These are phyloP conservation scores for Teunomyces panamensis DNA, from an alignment of 805 yeast genomes.

Conservation along the genomic window DNA sequence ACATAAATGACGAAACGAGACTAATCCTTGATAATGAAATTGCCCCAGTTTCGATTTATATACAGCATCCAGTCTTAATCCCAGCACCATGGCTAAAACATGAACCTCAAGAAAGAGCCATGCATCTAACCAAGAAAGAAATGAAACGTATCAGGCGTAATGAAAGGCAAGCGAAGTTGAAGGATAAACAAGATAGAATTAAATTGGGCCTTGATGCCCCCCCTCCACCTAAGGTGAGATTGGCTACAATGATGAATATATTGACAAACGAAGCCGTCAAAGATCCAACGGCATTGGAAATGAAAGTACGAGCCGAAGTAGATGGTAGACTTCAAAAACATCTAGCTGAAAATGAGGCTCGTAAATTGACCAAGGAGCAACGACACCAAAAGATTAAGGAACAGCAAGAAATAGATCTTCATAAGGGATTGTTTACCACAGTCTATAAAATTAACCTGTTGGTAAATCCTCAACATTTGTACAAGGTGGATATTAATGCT, in stretches of 20 bases:
- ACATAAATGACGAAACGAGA: constrained; percentile 24
- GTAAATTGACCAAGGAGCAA: constrained; percentile 62
- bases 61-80: constrained; percentile 79
- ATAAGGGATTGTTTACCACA: constrained; percentile 51
- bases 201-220: constrained; percentile 80
- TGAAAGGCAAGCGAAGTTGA: constrained; percentile 58
- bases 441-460: constrained; percentile 59
- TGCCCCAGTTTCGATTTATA: constrained; percentile 60
- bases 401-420: constrained; percentile 43
- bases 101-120: constrained; percentile 37
- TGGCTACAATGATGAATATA: constrained; percentile 82
- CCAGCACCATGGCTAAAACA: constrained; percentile 56
- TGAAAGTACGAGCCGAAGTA: constrained; percentile 65
- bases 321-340: constrained; percentile 60
- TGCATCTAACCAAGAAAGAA: constrained; percentile 75
- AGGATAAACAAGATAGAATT: constrained; percentile 74
- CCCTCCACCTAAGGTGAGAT: constrained; percentile 84
- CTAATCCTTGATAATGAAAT: constrained; percentile 35
- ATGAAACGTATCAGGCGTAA: constrained; percentile 68
- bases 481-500: constrained; percentile 78
- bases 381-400: constrained; percentile 45
- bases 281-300: constrained; percentile 88
- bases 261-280: constrained; percentile 78
- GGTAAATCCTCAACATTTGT: constrained; percentile 63
- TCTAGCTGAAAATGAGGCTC: constrained; percentile 52